Base-by-base conservation (phyloP, 371 early-diverging fungal species). In the Capniomyces stellatus region DNA sequence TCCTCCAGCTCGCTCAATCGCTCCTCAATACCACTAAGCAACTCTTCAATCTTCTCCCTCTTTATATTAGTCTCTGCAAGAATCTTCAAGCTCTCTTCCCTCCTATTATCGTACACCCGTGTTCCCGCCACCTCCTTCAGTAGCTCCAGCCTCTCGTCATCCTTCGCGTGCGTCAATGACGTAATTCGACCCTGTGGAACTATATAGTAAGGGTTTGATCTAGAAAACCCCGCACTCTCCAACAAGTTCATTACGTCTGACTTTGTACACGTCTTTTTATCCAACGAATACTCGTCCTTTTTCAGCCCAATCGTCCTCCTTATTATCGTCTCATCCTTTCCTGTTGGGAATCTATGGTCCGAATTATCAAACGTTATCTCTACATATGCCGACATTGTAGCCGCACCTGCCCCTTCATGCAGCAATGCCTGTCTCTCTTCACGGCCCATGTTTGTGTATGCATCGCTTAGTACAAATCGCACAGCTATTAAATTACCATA, bases 81-180 rank as follows among this genome's bases (percentile, higher is more conserved):
- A 43, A 92, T 82, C 63, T 87, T 89, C 51, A 83, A 63, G 73
- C 88, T 85, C 62, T 90, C 92, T 27, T 75, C 72, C 48, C 97
- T 77, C n/a, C 92, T 79, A 55, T 83, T 76, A 73, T 99, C 99
- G 66, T 98, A 99, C 1, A 96, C 89, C 21, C 82, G 73, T 3
- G 97, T 98, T 50, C 99, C 99, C 18, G 99, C 96, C 31, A 99
- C 90, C 56, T 98, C 95, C 62, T 96, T 97, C 18, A 99, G 77
- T 30, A 99, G 63, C 43, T 84, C 76, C 39, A 96, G 69, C 4
- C 98, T 75, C 65, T 95, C 96, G 31, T 66, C 60, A 61, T 97
- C 96, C 60, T 89, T 89, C 2, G 95, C 88, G 46, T 90, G 88
- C 0, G 96, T 93, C 51, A 98, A 73, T 2, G 89, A 81, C 3